Conservation (phyloP, 2,329 filamentous ascomycete genomes). For the Zasmidium angulare region DNA sequence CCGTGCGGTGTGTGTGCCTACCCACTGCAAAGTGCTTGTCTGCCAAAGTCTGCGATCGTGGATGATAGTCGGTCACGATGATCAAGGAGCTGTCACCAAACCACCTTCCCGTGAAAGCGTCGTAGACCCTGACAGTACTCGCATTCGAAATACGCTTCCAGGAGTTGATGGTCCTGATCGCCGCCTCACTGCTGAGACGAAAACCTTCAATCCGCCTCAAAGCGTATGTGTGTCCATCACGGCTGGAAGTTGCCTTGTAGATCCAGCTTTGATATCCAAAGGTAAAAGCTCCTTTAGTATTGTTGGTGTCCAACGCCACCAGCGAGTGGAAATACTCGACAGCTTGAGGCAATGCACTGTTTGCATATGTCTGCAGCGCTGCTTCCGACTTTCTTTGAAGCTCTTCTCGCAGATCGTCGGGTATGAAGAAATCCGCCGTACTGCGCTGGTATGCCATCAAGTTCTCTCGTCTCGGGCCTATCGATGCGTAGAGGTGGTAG, state of each 20-base stretch:
- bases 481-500: constrained; percentile 90
- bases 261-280: constrained; percentile 93
- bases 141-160: constrained; percentile 86
- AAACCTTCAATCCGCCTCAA: constrained; percentile 86
- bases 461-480: constrained; percentile 78
- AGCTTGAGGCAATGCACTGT: constrained; percentile 63
- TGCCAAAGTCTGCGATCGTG: constrained; percentile 82
- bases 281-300: constrained; percentile 72
- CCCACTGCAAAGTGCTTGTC: constrained; percentile 68
- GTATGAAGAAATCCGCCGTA: constrained; percentile 87
- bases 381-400: constrained; percentile 86
- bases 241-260: constrained; percentile 88
- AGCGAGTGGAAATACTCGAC: constrained; percentile 91
- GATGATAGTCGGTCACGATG: constrained; percentile 91
- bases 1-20: constrained; percentile 16
- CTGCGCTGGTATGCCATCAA: constrained; percentile 81
- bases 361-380: constrained; percentile 79
- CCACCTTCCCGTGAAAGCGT: constrained; percentile 88
- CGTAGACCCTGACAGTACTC: constrained; percentile 80
- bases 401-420: constrained; percentile 82
- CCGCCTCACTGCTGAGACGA: constrained; percentile 82
- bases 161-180: constrained; percentile 79
- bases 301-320: constrained; percentile 79
- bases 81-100: constrained; percentile 95
- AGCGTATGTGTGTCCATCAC: constrained; percentile 85